These are phyloP conservation scores for Oryza meyeriana DNA, from an alignment of 176 grass and related monocot species.

Conservation along the genomic window DNA sequence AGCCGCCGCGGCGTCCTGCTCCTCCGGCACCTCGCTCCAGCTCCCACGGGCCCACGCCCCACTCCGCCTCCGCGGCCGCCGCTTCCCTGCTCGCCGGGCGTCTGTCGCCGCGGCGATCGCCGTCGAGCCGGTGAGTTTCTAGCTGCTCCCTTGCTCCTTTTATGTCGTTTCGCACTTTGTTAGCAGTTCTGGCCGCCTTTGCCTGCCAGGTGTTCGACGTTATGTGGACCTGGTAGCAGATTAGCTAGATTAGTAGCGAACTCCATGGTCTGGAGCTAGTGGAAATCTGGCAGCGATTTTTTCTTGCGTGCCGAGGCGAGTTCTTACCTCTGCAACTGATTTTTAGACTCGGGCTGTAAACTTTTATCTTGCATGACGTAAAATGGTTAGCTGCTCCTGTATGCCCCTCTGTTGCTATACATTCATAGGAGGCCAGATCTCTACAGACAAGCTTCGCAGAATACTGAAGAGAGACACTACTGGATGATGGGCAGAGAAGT, in stretches of 20 bases:
- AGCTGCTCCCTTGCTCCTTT: neutral
- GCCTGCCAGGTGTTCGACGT: neutral
- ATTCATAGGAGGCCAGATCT: neutral
- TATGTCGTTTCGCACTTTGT: neutral
- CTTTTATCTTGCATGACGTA: neutral
- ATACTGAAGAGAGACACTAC: neutral
- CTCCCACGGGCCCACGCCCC: neutral
- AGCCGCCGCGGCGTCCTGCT: neutral
- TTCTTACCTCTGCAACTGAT: neutral
- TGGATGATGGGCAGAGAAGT: neutral
- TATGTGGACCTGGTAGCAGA: neutral
- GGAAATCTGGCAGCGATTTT: neutral
- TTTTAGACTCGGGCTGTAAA: neutral
- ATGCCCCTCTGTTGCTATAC: neutral
- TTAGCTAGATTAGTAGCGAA: neutral
- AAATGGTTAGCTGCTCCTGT: neutral
- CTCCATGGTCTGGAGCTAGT: neutral
- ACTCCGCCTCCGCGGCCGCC: neutral
- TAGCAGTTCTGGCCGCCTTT: neutral
- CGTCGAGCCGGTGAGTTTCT: slow-evolving; percentile 45
- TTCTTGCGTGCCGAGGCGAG: neutral
- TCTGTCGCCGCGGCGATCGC: slow-evolving; percentile 12
- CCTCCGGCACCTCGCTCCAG: slow-evolving; percentile 11
- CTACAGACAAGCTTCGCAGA: neutral
- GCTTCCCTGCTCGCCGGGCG: slow-evolving; percentile 17